These are phyloP conservation scores for Hyaloperonospora arabidopsidis DNA, from an alignment of 352 stramenopile genomes.

Conservation along the genomic window DNA sequence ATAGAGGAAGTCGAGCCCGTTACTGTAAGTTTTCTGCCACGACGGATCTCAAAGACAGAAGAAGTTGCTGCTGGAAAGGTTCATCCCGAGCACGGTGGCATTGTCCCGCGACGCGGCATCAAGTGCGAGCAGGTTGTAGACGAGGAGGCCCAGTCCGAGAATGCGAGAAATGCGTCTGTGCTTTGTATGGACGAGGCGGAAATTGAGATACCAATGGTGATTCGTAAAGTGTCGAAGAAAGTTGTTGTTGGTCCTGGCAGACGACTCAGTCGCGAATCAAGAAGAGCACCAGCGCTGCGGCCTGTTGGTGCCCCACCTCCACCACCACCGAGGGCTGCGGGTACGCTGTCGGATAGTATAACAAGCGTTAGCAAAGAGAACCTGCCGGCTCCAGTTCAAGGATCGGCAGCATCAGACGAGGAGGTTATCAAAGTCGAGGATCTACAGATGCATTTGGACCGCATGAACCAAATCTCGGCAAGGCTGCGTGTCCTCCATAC, in stretches of 20 bases:
- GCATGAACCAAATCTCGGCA: conserved; percentile 67
- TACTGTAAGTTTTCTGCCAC: conserved; percentile 18
- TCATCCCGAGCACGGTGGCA: neutral
- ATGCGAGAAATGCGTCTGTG: neutral
- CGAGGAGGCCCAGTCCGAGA: conserved; percentile 14
- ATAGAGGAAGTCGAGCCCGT: conserved; percentile 26
- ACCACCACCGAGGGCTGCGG: conserved; percentile 25
- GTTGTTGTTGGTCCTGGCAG: conserved; percentile 33
- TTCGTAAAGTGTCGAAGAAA: conserved; percentile 41
- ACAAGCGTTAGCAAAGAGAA: conserved; percentile 21
- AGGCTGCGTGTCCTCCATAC: conserved; percentile 43
- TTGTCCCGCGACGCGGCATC: conserved; percentile 9
- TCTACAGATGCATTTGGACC: conserved; percentile 63
- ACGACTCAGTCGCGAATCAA: conserved; percentile 25
- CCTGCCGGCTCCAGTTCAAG: conserved; percentile 2
- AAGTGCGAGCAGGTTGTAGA: neutral
- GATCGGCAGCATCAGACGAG: conserved; percentile 10
- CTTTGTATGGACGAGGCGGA: conserved; percentile 20
- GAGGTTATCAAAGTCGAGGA: conserved; percentile 52
- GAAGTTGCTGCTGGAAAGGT: conserved; percentile 4
- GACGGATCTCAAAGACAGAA: conserved; percentile 12
- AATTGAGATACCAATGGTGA: conserved; percentile 36
- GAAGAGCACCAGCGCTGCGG: conserved; percentile 17
- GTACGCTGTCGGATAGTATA: conserved; percentile 29
- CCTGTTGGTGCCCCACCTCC: conserved; percentile 17